phyloP scores from a whole-genome alignment of 78 protist species.

The Bigelowiella natans region DNA sequence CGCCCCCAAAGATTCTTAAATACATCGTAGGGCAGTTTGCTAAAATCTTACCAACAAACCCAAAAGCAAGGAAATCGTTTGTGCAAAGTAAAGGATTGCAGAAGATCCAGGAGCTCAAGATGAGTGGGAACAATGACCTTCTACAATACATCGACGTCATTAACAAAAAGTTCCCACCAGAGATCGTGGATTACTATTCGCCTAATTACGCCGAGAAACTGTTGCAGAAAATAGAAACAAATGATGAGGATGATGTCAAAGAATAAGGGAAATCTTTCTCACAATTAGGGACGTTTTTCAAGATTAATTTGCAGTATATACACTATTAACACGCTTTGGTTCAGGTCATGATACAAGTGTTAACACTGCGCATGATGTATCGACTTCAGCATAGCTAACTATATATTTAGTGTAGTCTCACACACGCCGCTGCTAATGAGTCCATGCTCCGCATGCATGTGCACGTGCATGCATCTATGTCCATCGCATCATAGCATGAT shows the following conservation, averaged over 20 bases:
- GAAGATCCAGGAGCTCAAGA: slow-evolving; percentile 52
- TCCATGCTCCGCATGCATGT: no score
- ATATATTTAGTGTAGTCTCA: no score
- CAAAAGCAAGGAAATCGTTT: slow-evolving; percentile 57
- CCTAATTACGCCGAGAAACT: slow-evolving; percentile 59
- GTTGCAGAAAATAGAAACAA: slow-evolving; percentile 49
- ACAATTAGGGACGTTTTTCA: no score
- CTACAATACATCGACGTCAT: slow-evolving; percentile 49
- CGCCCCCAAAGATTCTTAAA: slow-evolving; percentile 57
- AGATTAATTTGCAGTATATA: no score
- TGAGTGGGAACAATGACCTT: slow-evolving; percentile 54
- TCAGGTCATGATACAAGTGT: no score
- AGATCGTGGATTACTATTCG: slow-evolving; percentile 69
- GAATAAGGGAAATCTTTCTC: no score
- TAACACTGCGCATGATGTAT: no score
- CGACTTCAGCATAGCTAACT: no score
- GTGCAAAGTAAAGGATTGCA: slow-evolving; percentile 58
- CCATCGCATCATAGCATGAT: no score
- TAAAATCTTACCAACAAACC: slow-evolving; percentile 75
- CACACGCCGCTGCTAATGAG: no score
- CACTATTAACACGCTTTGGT: no score
- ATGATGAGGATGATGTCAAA: background rate
- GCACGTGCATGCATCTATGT: no score
- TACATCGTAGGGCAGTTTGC: slow-evolving; percentile 72
- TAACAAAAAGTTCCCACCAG: slow-evolving; percentile 70